Base-by-base conservation (phyloP, 2,329 filamentous ascomycete species). In the Pseudohalonectria lignicola region DNA sequence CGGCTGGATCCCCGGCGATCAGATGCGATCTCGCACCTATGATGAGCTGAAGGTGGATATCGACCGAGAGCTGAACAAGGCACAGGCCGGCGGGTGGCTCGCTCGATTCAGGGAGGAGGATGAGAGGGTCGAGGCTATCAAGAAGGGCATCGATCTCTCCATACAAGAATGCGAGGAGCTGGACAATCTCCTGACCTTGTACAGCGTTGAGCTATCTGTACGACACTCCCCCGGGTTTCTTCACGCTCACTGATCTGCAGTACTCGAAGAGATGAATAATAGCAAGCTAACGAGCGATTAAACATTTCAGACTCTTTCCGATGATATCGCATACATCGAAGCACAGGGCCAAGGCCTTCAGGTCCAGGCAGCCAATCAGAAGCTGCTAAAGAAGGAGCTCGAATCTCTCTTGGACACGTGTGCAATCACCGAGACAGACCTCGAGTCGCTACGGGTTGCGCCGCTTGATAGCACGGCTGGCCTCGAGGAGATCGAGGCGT, bases 261-360 rank as follows among this genome's bases (percentile, higher is more conserved):
- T n/a, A n/a, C n/a, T n/a, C n/a, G n/a, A n/a, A n/a, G 4, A 23
- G n/a, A 36, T 15, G 20, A 16, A 15, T 13, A 19, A 36, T 13
- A 9, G 2, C 13, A 17, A 36, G 31, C 54, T 60, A 43, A 59
- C 41, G 9, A n/a, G 4, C 13, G 12, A 6, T 31, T n/a, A n/a
- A n/a, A n/a, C n/a, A 20, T 18, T 11, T 11, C 52, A 93, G 82
- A 96, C 88, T 35, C 70, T 98, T 21, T 87, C 88, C 40, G 90
- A 96, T 36, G 92, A 98, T 51, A 93, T 98, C 49, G 81, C 87
- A 4, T 96, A 93, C 55, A 96, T 98, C 46, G 92, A 98, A 63
- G 87, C 92, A 2, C 92, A 98, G 59, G 88, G 86, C 6, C 90
- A 98, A 61, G 92, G 92, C 66, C 66, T 98, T 34, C 92, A 98